phyloP scores from a whole-genome alignment of 2,329 filamentous ascomycete genomes.

The Alternaria metachromatica region DNA sequence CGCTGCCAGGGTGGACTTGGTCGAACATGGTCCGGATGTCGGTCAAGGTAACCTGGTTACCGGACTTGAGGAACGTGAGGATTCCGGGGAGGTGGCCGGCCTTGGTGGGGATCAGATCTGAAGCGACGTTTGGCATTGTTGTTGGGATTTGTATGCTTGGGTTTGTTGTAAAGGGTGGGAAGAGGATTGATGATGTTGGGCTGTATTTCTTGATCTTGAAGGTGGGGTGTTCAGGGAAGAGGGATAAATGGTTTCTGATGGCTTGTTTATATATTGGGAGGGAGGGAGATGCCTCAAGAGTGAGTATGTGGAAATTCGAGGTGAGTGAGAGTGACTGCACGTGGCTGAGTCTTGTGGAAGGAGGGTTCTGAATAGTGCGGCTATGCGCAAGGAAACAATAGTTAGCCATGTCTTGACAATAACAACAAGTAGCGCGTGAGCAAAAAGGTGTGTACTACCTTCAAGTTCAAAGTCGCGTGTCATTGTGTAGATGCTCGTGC shows the following conservation, averaged over 20 bases:
- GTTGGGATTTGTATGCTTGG: background rate
- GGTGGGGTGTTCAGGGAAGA: background rate
- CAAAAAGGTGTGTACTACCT: background rate
- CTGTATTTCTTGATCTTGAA: background rate
- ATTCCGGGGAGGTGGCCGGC: background rate
- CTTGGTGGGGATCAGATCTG: background rate
- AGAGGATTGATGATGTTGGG: background rate
- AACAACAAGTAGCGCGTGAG: background rate
- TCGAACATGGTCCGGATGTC: background rate
- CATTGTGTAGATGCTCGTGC: background rate
- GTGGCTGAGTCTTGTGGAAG: background rate
- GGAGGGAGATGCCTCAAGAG: background rate
- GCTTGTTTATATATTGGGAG: background rate
- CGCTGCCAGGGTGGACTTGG: background rate
- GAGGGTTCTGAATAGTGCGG: background rate
- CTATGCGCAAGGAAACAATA: background rate
- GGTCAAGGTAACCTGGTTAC: background rate
- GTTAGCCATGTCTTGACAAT: background rate
- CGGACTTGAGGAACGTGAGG: background rate
- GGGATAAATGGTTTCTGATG: background rate
- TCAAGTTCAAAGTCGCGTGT: background rate
- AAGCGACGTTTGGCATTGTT: background rate
- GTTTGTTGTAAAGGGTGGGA: background rate
- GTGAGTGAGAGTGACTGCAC: background rate
- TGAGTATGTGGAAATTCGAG: rapidly evolving